Percentiles rank a stretch among this genome's conserved stretches.
These are phyloP conservation scores for Kingdonia uniflora DNA, from an alignment of 164 flowering plant species.

Conservation along the genomic window DNA sequence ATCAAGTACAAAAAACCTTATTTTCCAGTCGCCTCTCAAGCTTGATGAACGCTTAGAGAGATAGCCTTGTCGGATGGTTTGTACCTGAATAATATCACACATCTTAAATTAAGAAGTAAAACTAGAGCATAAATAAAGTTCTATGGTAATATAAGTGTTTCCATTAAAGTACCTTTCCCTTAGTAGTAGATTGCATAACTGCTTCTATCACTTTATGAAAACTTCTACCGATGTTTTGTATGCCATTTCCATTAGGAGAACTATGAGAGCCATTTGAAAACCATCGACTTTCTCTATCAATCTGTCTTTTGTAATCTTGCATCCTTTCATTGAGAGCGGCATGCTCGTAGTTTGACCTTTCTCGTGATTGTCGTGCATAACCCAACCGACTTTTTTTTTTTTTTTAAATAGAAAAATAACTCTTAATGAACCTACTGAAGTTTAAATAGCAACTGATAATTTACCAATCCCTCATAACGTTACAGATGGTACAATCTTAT, in stretches of 20 bases:
- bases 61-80: slow-evolving; percentile 92
- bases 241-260: slow-evolving; percentile 46
- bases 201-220: slow-evolving; percentile 50
- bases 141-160: too few species aligned
- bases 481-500: too few species aligned
- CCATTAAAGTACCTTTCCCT: slow-evolving; percentile 62
- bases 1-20: slow-evolving; percentile 93
- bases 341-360: slow-evolving; percentile 87
- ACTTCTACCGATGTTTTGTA: slow-evolving; percentile 37
- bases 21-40: slow-evolving; percentile 93
- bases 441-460: too few species aligned
- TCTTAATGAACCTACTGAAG: too few species aligned
- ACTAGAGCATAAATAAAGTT: too few species aligned
- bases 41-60: slow-evolving; percentile 92
- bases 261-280: slow-evolving; percentile 55
- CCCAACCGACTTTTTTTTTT: too few species aligned
- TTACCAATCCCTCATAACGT: too few species aligned
- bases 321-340: slow-evolving; percentile 87
- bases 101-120: slow-evolving; percentile 8
- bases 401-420: too few species aligned
- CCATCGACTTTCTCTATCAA: slow-evolving; percentile 72
- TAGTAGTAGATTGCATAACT: slow-evolving; percentile 68
- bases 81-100: slow-evolving; percentile 48
- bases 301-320: slow-evolving; percentile 87
- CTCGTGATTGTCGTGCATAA: slow-evolving; percentile 87